Conservation (phyloP, 805 yeast species). For the Candida ficus region DNA sequence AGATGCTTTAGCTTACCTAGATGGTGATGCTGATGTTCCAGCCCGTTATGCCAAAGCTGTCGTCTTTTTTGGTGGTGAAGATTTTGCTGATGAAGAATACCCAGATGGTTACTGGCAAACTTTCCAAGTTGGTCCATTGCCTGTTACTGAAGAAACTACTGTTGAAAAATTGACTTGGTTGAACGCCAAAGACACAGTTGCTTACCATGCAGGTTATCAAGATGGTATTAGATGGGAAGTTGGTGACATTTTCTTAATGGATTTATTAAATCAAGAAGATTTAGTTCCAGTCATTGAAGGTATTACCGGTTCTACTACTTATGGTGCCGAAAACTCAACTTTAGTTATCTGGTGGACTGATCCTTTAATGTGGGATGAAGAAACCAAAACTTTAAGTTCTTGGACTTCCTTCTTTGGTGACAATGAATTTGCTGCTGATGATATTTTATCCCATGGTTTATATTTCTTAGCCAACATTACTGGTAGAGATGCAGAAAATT, state of each 20-base stretch:
- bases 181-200: constrained; percentile 17
- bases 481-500: constrained; percentile 19
- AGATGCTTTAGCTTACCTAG: constrained; percentile 22
- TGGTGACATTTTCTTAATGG: constrained; percentile 8
- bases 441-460: constrained; percentile 21
- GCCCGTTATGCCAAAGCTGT: constrained; percentile 20
- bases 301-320: constrained; percentile 13
- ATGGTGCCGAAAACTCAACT: constrained; percentile 19
- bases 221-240: constrained; percentile 14
- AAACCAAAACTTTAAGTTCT: constrained; percentile 10
- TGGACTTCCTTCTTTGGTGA: constrained; percentile 20
- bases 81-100: constrained; percentile 16
- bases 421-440: constrained; percentile 20
- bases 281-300: constrained; percentile 13
- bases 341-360: constrained; percentile 23
- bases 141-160: constrained; percentile 8
- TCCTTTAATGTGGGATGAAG: constrained; percentile 18
- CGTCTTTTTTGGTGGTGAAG: constrained; percentile 23
- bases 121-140: constrained; percentile 22
- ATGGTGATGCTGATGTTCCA: constrained; percentile 18
- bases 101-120: constrained; percentile 24
- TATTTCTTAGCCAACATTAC: constrained; percentile 19
- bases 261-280: constrained; percentile 8
- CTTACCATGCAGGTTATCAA: constrained; percentile 19
- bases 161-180: constrained; percentile 15